Base-by-base conservation (phyloP, 1,284 basidiomycete species). In the Dichomitus squalens region DNA sequence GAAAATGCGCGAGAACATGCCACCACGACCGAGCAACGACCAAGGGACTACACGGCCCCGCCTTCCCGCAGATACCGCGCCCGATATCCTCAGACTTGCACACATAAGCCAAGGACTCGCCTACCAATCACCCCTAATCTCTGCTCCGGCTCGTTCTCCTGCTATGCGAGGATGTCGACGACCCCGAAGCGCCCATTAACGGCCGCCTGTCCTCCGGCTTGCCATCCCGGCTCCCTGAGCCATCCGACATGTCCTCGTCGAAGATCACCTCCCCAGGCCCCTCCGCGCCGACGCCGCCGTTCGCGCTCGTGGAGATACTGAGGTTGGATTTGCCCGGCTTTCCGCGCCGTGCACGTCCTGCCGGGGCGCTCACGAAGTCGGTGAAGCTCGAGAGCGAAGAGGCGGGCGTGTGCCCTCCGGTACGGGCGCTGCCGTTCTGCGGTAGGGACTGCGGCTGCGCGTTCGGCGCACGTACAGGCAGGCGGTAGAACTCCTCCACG, bases 401-500 rank as follows among this genome's bases (percentile, higher is more conserved):
- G 3, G 67, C 61, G 2, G 66, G 66, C 12, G 63, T 63, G 58
- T 61, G 57, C 16, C 52, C 67, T 27, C 54, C 68, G 31, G 57
- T 52, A 35, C 72, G 58, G 27, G 49, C 61, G 55, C 25, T 55
- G 49, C 52, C 66, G 62, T 68, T 70, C 2, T 58, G 52, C n/a
- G 63, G 41, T 31, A 27, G n/a, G n/a, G 52, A 51, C 25, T 53
- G 55, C 18, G 59, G 39, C 25, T 60, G 57, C 34, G 57, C 25
- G 16, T 56, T 51, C 12, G 65, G 76, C 12, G 79, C 73, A 59
- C 80, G 81, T 34, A 84, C 72, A 6, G 85, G 83, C 34, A 85
- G 77, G 59, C 81, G 82, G 67, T 89, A 88, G 67, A 88, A 86
- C 56, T 86, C 85, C 55, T 85, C 85, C 21, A 79, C 71, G 38